Evolutionary conservation across 2,329 filamentous ascomycete species (phyloP), one percentile per base, ranked within the genome.

Genomic region (Zelopaecilomyces penicillatus): DNA sequence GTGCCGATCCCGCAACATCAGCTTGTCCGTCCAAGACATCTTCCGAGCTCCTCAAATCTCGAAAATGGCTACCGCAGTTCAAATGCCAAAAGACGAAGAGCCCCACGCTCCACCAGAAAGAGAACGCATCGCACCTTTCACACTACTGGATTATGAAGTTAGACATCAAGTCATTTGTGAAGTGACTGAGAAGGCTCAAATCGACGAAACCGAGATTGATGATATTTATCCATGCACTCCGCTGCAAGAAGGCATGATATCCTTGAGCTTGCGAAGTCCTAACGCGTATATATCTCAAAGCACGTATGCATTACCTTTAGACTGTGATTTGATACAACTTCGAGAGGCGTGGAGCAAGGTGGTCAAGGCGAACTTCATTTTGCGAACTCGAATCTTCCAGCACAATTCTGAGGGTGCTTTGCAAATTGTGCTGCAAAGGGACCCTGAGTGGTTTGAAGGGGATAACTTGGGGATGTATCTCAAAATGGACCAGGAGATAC

Each of bases 141-240:
- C 32, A 9, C 12, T 34, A 3, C 12, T 34, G 32, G 12, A 12
- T 34, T 12, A 9, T 12, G 32, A 34, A 34, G 12, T 9, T 12
- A 34, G 3, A 3, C 2, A 3, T 34, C 8, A 34, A 9, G 12
- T 34, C 32, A 34, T 34, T 12, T 3, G 32, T 12, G 32, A 34
- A 34, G 32, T 34, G 32, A 3, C 3, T 8, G 30, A 38, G 11
- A 33, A 30, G 5, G 19, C 10, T 2, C 29, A 52, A 26, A 57
- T 74, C 9, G 67, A 73, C 32, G 9, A 34, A 34, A 3, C 32
- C 32, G 32, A 34, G 28, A 57, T 74, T 9, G 67, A 73, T 38
- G 73, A 76, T 45, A 57, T 72, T 0, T 76, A 73, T 42, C 73
- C 73, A 1, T 74, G 71, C 53, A 70, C 71, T 0, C 65, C 72